Evolutionary conservation across 2,329 filamentous ascomycete genomes (phyloP).

Genomic region (Geosmithia flava): DNA sequence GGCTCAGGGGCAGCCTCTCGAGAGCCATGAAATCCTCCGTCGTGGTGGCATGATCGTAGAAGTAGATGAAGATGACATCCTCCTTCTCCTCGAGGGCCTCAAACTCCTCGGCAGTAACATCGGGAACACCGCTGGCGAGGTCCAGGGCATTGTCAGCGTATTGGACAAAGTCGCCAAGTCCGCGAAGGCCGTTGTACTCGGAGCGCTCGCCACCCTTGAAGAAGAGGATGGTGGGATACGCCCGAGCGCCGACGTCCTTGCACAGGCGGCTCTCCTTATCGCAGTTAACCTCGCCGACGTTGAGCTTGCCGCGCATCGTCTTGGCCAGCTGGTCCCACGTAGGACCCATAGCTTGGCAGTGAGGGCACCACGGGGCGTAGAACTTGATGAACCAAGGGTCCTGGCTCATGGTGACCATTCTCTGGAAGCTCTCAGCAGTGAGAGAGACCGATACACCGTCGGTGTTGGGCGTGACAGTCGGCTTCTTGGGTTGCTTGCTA

Average conservation of each 20-base stretch:
- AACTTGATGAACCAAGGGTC: slow-evolving; percentile 99
- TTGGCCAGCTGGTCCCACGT: slow-evolving; percentile 84
- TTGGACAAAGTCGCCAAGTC: slow-evolving; percentile 76
- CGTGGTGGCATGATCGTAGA: slow-evolving; percentile 92
- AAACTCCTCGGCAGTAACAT: slow-evolving; percentile 68
- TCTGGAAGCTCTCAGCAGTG: slow-evolving; percentile 76
- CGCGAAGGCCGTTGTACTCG: slow-evolving; percentile 85
- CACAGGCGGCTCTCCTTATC: slow-evolving; percentile 78
- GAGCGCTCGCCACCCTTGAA: slow-evolving; percentile 86
- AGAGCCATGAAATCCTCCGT: slow-evolving; percentile 83
- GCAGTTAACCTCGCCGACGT: slow-evolving; percentile 94
- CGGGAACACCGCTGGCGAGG: slow-evolving; percentile 60
- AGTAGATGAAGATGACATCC: slow-evolving; percentile 93
- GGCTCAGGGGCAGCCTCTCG: slow-evolving; percentile 71
- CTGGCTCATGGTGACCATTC: slow-evolving; percentile 69
- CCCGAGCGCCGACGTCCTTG: slow-evolving; percentile 71
- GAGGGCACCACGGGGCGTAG: slow-evolving; percentile 93
- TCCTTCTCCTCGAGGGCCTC: slow-evolving; percentile 81
- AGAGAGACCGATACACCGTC: slow-evolving; percentile 64
- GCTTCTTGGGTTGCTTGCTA: slow-evolving; percentile 4
- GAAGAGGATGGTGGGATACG: slow-evolving; percentile 84
- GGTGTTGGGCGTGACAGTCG: slow-evolving; percentile 48
- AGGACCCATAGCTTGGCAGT: slow-evolving; percentile 86
- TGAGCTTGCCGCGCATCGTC: slow-evolving; percentile 80
- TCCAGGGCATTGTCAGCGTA: slow-evolving; percentile 83